Evolutionary conservation across 2,329 filamentous ascomycete species (phyloP).

Genomic region (Didymella exigua): DNA sequence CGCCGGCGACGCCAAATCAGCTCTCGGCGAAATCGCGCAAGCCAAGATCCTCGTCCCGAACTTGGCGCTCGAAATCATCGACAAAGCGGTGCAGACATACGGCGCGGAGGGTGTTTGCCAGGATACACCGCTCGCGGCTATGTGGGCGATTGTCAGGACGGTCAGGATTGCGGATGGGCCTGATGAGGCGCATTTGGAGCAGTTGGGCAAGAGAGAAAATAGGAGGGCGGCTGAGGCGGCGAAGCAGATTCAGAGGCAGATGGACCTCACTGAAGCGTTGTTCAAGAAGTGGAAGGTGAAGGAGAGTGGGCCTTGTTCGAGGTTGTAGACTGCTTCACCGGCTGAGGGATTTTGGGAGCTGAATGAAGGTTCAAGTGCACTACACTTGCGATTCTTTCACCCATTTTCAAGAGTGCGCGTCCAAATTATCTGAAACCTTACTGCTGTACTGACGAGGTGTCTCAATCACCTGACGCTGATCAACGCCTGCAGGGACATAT

Average conservation of each 20-base stretch:
- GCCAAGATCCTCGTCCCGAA: slow-evolving; percentile 88
- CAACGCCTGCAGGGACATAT: too few relatives aligned
- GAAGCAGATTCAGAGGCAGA: slow-evolving; percentile 66
- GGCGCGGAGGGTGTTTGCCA: slow-evolving; percentile 87
- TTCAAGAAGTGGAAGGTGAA: slow-evolving; percentile 60
- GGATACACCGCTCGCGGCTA: slow-evolving; percentile 79
- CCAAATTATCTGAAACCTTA: too few relatives aligned
- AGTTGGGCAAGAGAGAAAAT: slow-evolving; percentile 79
- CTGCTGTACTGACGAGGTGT: too few relatives aligned
- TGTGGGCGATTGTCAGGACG: slow-evolving; percentile 81
- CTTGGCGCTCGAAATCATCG: slow-evolving; percentile 81
- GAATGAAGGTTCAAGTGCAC: too few relatives aligned
- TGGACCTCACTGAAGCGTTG: slow-evolving; percentile 66
- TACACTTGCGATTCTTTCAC: too few relatives aligned
- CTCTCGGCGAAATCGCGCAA: slow-evolving; percentile 87
- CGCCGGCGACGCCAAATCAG: slow-evolving; percentile 79
- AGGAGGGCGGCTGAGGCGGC: slow-evolving; percentile 65
- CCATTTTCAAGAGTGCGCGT: too few relatives aligned
- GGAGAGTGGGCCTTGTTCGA: slow-evolving; percentile 20
- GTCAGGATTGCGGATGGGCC: slow-evolving; percentile 86
- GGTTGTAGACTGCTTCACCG: too few relatives aligned
- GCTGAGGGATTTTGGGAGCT: too few relatives aligned
- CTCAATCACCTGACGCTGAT: too few relatives aligned
- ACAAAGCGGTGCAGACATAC: slow-evolving; percentile 88
- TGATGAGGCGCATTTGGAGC: slow-evolving; percentile 79